Conservation (phyloP, 495 filamentous ascomycete species). For the Tuber indicum region DNA sequence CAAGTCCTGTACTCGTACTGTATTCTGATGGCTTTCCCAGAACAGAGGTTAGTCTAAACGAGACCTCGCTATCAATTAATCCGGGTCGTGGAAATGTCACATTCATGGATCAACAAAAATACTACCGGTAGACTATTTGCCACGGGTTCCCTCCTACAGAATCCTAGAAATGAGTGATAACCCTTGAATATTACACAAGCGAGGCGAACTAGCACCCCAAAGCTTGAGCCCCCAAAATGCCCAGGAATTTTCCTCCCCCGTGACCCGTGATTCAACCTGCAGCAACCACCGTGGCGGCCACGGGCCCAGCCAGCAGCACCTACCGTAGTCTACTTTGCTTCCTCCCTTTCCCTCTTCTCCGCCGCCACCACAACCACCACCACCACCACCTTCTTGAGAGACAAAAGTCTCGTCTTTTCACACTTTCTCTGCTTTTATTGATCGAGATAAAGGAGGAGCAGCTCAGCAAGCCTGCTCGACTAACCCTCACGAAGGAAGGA, state of each 20-base stretch:
- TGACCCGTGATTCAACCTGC: constrained; percentile 12
- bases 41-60: neutral
- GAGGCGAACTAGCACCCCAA: neutral
- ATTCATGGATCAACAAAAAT: neutral
- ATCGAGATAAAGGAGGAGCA: neutral
- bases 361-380: constrained; percentile 11
- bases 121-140: neutral
- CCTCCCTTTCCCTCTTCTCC: constrained; percentile 6
- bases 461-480: neutral
- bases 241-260: neutral
- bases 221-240: constrained; percentile 10
- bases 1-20: neutral
- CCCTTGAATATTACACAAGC: neutral
- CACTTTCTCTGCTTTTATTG: neutral
- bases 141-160: neutral
- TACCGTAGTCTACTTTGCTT: neutral
- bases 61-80: neutral
- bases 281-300: constrained; percentile 4
- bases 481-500: neutral
- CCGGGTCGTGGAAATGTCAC: neutral
- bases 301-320: neutral
- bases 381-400: constrained; percentile 4
- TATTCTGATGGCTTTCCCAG: neutral
- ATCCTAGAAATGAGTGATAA: neutral
- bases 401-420: neutral